Base-by-base conservation (phyloP, 148 eudicot species). In the Tetragonia tetragonoides region DNA sequence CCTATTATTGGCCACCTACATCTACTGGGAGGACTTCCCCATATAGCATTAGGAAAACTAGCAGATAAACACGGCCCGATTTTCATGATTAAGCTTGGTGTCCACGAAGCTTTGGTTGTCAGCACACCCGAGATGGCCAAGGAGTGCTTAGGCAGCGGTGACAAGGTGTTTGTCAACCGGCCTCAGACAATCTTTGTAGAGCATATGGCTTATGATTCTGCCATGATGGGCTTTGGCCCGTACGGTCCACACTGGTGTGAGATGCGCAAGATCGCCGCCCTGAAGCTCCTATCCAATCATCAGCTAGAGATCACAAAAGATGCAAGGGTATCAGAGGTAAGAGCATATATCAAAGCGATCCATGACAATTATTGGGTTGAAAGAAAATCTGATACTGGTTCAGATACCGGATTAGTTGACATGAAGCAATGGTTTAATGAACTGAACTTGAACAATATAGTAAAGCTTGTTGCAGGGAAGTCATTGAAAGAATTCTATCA, bases 241-340 rank as follows among this genome's bases (percentile, higher is more conserved):
- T 79, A 83, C n/a, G 85, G 89, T 7, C 71, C 81, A 0, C 79
- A 86, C 10, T 90, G 91, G 91, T 80, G 87, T 2, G 77, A 86
- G 28, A 61, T 86, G 20, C 79, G 86, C 10, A 86, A 84, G 78
- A 60, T 85, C 2, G 68, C 63, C 6, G 17, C 73, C 28, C 40
- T 79, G 0, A 81, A 86, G 61, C 81, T 90, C 18, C 78, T 90
- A 28, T 85, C 88, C 0, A 77, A 61, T 46, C 75, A 65, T 3
- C 72, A 83, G 38, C 23, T 88, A 2, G 82, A 79, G 47, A 42
- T 61, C 46, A 64, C 78, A 1, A 78, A 67, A 62, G 63, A 79
- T 10, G 72, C 77, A 86, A 83, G 84, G 5, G 74, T 44, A 0
- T 60, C 80, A 0, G 78, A 65, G 16, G 42, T 85, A 14, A 71